Evolutionary conservation across 805 yeast genomes (phyloP), one percentile per base, ranked within the genome.

Genomic region (Dipodascopsis uninucleata): DNA sequence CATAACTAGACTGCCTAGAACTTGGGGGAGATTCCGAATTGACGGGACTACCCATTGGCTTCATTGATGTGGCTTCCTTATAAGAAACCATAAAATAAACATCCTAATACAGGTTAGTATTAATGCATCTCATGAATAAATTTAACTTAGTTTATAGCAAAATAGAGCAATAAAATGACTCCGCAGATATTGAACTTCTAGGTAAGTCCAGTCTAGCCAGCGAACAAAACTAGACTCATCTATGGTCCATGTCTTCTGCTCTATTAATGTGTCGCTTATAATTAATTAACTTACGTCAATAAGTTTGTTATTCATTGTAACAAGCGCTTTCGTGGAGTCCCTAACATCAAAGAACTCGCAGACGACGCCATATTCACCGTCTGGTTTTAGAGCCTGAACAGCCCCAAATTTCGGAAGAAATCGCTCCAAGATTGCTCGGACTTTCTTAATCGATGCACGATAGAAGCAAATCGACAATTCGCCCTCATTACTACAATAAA

Each of bases 301-400:
- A 59, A 60, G 18, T 51, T 54, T 26, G 39, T 62, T 36, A 58
- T 52, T 22, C 39, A 50, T 24, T 47, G 53, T 41, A 26, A 49
- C 32, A 28, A 47, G 57, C 3, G 68, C 62, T 17, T 58, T 54
- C 35, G 67, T 62, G 1, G 71, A 61, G 16, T 66, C 58, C 31
- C 71, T 58, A 18, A 67, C 50, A 43, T 68, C 71, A 42, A 49
- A 66, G 47, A 57, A 68, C 16, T 60, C 61, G 36, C 70, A 65
- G 31, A 55, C 39, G 36, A 60, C 63, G 8, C 33, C 32, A 12
- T 42, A 23, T 20, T 45, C 49, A 38, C 38, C 45, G 23, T 48
- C 49, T 28, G 28, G 33, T 16, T 26, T 38, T 17, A 57, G 43
- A 16, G 51, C 41, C 31, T 49, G 52, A 10, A 57, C 41, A n/a